These are phyloP conservation scores for Linaria vulgaris DNA, from an alignment of 257 asterid species.

Conservation along the genomic window DNA sequence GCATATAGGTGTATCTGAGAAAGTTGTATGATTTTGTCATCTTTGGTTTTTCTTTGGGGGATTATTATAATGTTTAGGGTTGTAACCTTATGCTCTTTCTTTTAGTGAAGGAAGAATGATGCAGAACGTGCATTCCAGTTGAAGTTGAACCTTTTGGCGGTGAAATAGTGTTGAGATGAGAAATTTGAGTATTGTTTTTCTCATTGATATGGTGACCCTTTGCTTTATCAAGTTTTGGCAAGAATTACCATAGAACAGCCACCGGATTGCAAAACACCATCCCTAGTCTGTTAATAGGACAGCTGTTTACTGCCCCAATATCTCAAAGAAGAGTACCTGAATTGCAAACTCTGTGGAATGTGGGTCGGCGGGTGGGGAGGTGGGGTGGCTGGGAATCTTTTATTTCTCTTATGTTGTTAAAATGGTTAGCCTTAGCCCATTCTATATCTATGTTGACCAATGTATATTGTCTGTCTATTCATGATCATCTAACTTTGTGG, in stretches of 20 bases:
- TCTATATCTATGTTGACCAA: too few relatives aligned
- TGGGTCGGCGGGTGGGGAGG: too few relatives aligned
- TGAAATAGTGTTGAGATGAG: constrained; percentile 13
- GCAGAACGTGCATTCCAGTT: not conserved
- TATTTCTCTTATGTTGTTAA: too few relatives aligned
- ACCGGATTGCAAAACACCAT: not conserved
- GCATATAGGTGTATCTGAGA: not conserved
- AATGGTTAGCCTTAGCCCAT: too few relatives aligned
- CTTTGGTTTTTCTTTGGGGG: not conserved
- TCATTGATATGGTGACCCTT: not conserved
- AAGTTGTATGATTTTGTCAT: too few relatives aligned
- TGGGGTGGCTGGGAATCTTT: too few relatives aligned
- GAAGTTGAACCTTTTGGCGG: not conserved
- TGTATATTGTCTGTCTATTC: too few relatives aligned
- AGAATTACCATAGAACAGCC: not conserved
- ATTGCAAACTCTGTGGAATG: too few relatives aligned
- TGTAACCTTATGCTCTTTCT: not conserved
- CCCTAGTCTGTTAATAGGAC: too few relatives aligned
- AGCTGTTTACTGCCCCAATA: too few relatives aligned
- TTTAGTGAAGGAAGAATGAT: not conserved
- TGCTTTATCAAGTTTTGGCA: constrained; percentile 6
- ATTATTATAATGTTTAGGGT: not conserved
- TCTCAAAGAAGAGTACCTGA: too few relatives aligned
- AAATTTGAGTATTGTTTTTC: constrained; percentile 18
- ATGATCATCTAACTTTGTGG: too few relatives aligned